These are phyloP conservation scores for Lolium perenne DNA, from an alignment of 176 grass and related monocot species.

Conservation along the genomic window DNA sequence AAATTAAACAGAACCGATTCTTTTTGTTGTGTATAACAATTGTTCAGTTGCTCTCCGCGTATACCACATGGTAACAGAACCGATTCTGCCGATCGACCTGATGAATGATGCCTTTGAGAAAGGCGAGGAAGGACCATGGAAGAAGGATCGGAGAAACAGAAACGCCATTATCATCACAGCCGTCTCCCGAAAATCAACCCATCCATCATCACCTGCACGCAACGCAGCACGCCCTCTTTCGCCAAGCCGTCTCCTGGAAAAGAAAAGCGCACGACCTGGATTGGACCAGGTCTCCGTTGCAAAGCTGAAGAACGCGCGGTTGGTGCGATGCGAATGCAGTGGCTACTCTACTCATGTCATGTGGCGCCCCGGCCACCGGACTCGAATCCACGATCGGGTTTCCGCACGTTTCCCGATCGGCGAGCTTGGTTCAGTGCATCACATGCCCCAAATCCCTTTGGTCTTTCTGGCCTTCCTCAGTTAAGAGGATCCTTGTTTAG, in stretches of 20 bases:
- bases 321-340: not conserved
- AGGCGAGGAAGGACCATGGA: not conserved
- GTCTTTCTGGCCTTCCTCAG: not conserved
- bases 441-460: not conserved
- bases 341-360: not conserved
- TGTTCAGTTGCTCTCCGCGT: too few relatives aligned
- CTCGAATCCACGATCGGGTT: not conserved
- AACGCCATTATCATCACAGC: not conserved
- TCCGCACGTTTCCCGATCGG: slow-evolving; percentile 13
- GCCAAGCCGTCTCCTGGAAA: not conserved
- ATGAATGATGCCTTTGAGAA: not conserved
- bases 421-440: slow-evolving; percentile 17
- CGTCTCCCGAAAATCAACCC: not conserved
- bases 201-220: not conserved
- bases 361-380: not conserved
- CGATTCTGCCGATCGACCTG: not conserved
- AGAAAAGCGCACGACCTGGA: not conserved
- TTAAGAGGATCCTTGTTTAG: too few relatives aligned
- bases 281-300: not conserved
- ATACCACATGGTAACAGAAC: too few relatives aligned
- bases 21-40: too few relatives aligned
- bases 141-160: not conserved
- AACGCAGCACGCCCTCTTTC: not conserved
- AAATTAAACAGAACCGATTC: not conserved
- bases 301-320: not conserved